Conservation (phyloP, 441 rosid species). For the Erysimum cheiri region DNA sequence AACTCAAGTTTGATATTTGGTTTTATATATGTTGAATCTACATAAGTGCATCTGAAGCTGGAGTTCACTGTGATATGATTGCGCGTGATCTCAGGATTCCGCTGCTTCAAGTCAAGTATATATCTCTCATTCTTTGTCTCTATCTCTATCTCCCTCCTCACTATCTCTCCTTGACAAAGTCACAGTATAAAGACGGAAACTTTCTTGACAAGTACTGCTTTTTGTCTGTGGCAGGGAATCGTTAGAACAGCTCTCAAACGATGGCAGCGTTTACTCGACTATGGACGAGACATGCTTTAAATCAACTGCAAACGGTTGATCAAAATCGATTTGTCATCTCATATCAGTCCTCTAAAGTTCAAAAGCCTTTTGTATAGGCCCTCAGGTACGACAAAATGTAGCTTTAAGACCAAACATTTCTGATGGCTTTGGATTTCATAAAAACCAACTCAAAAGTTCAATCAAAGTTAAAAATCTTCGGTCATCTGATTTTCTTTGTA, state of each 20-base stretch:
- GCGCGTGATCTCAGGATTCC: constrained; percentile 68
- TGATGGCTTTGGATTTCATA: constrained; percentile 13
- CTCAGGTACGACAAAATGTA: constrained; percentile 13
- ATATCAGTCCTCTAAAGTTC: constrained; percentile 23
- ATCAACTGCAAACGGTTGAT: constrained; percentile 67
- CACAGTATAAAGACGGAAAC: not conserved
- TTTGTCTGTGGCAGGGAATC: constrained; percentile 64
- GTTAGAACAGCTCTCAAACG: constrained; percentile 58
- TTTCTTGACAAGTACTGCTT: constrained; percentile 26
- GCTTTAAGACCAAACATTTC: constrained; percentile 13
- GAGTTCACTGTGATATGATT: constrained; percentile 63
- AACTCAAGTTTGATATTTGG: constrained; percentile 1
- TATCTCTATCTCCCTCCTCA: not conserved
- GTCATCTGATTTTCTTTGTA: not conserved
- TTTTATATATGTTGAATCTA: constrained; percentile 17
- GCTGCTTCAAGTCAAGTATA: constrained; percentile 64
- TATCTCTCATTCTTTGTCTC: constrained; percentile 34
- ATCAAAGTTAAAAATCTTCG: not conserved
- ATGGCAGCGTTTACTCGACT: constrained; percentile 77
- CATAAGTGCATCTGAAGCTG: constrained; percentile 58
- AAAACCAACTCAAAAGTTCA: constrained; percentile 10
- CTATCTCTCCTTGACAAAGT: not conserved
- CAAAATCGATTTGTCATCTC: not conserved
- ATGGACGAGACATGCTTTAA: constrained; percentile 72
- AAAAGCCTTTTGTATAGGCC: constrained; percentile 29